Evolutionary conservation across 23 red algal genomes (phyloP).

Genomic region (Cyanidium caldarium): DNA sequence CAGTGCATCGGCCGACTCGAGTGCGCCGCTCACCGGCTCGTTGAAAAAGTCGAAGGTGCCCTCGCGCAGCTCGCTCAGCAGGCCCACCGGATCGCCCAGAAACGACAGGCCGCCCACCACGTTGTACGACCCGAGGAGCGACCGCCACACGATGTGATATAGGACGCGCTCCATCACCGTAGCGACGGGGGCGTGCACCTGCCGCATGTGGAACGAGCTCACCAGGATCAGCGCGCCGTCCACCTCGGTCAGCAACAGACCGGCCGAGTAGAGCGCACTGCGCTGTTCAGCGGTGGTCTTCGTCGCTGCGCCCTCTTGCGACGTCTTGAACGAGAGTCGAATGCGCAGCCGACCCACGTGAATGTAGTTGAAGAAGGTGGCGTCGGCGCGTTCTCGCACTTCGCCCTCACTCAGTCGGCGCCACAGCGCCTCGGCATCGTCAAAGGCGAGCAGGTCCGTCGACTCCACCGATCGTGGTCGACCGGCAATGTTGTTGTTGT

Average conservation of each 20-base stretch:
- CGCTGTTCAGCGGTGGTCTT: background rate
- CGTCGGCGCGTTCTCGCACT: background rate
- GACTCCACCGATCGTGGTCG: no score
- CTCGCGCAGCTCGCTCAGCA: background rate
- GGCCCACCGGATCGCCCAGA: background rate
- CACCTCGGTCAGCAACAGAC: background rate
- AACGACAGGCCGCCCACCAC: background rate
- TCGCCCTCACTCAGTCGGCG: background rate
- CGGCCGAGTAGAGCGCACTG: background rate
- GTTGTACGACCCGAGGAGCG: constrained; percentile 1
- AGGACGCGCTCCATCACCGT: constrained; percentile 1
- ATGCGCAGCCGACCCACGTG: background rate
- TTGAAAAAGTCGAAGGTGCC: constrained; percentile 2
- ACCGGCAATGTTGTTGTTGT: background rate
- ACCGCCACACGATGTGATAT: background rate
- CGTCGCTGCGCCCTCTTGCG: background rate
- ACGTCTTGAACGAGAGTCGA: background rate
- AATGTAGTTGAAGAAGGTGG: background rate
- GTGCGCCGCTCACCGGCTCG: background rate
- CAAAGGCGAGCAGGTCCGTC: background rate
- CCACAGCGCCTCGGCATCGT: background rate
- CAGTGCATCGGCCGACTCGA: background rate
- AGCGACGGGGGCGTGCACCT: background rate
- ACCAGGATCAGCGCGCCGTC: background rate
- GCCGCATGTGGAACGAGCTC: background rate